Conservation (phyloP, 1,284 basidiomycete species). For the Fomitopsis betulina region DNA sequence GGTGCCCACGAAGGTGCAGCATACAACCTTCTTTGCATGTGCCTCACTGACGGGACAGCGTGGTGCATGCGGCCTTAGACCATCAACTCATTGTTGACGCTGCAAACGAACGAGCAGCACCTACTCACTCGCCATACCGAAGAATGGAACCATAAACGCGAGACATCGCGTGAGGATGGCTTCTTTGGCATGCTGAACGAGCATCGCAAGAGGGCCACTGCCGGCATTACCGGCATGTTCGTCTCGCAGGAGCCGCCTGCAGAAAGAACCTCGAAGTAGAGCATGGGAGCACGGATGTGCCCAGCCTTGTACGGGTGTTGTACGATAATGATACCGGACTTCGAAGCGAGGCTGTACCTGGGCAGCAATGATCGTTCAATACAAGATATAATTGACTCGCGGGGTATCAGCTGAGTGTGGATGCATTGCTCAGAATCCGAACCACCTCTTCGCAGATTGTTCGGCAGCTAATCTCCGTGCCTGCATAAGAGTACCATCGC, state of each 20-base stretch:
- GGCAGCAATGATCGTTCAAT: not conserved
- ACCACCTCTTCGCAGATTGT: slow-evolving; percentile 10
- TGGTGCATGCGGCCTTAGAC: slow-evolving; percentile 23
- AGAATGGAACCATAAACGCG: slow-evolving; percentile 44
- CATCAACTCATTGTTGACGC: slow-evolving; percentile 42
- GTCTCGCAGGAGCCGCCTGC: slow-evolving; percentile 19
- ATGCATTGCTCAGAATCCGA: slow-evolving; percentile 2
- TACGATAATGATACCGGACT: not conserved
- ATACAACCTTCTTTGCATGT: not conserved
- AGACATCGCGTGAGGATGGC: slow-evolving; percentile 38
- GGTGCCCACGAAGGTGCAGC: slow-evolving; percentile 37
- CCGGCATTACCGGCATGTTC: slow-evolving; percentile 32
- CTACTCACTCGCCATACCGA: slow-evolving; percentile 40
- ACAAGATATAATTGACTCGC: not conserved
- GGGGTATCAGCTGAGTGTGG: not conserved
- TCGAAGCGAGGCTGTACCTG: not conserved
- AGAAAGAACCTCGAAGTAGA: slow-evolving; percentile 12
- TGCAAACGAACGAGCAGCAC: slow-evolving; percentile 36
- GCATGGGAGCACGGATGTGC: not conserved
- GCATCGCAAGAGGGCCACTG: slow-evolving; percentile 41
- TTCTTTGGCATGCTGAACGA: slow-evolving; percentile 46
- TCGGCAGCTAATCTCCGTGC: slow-evolving; percentile 9
- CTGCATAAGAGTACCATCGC: not conserved
- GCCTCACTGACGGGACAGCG: not conserved
- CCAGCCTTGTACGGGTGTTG: not conserved